Conservation (phyloP, 345 rosid species). For the Combretum micranthum region DNA sequence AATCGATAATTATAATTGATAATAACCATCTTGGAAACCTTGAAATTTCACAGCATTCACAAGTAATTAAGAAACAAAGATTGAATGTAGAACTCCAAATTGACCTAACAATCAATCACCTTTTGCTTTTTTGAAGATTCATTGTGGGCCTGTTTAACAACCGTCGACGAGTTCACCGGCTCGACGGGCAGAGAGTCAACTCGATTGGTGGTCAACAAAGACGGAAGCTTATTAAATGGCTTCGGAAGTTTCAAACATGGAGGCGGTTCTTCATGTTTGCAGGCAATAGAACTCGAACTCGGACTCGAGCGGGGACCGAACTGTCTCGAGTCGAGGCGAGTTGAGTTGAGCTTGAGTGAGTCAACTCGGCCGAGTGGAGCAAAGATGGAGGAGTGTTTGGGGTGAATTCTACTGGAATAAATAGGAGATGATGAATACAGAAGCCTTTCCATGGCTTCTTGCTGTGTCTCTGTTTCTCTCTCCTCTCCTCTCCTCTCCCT, state of each 20-base stretch:
- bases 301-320: conserved; percentile 13
- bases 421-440: conserved; percentile 43
- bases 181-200: conserved; percentile 7
- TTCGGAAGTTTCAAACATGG: conserved; percentile 5
- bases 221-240: conserved; percentile 10
- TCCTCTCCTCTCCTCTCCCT: neutral
- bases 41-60: too few relatives aligned
- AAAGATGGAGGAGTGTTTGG: conserved; percentile 23
- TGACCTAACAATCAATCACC: conserved; percentile 32
- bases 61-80: too few relatives aligned
- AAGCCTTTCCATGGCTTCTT: conserved; percentile 82
- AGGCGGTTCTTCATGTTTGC: conserved; percentile 12
- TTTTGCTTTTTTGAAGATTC: conserved; percentile 31
- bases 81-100: too few relatives aligned
- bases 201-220: conserved; percentile 12
- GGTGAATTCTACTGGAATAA: conserved; percentile 26
- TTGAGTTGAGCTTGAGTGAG: conserved; percentile 11
- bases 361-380: conserved; percentile 34
- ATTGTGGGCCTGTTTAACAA: neutral
- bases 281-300: conserved; percentile 14
- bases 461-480: conserved; percentile 9
- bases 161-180: conserved; percentile 17
- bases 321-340: too few relatives aligned
- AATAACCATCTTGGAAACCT: too few relatives aligned
- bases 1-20: too few relatives aligned